Base-by-base conservation (phyloP, 2,329 filamentous ascomycete species). In the Aspergillus sp. region DNA sequence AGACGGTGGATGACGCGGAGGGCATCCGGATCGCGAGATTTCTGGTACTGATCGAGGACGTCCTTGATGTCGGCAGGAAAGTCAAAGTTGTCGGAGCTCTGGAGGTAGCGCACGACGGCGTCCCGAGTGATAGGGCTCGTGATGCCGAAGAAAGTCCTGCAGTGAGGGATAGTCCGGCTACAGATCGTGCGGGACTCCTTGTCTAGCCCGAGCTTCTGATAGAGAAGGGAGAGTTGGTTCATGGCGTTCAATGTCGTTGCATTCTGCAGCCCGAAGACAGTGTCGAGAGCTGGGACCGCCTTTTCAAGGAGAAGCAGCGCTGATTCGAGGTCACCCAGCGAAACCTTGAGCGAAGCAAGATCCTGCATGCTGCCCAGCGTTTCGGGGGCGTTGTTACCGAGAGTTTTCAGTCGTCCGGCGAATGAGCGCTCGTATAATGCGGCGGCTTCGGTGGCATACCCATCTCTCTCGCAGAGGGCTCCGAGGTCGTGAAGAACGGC, bases 301-400 rank as follows among this genome's bases (percentile, higher is more conserved):
- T 70, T 68, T 52, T 72, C 68, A 2, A 73, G 61, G 4, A 73
- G 59, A 6, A 71, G 57, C 3, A 71, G 63, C 0, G 70, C 70
- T 2, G 70, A 64, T 57, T 70, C 67, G 5, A 70, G 39, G 54
- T 73, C 70, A 9, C 70, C 70, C 1, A 73, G 52, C 7, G 57
- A 58, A 18, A 67, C 61, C 47, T 71, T 72, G 12, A 72, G 57
- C 42, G 64, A 65, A 16, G 70, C 70, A 49, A 73, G 64, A 32
- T 69, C 63, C 52, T 71, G 70, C 70, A 72, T 73, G 51, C 66
- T 71, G 45, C 56, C 66, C 24, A 73, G 58, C 1, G 70, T 73
- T n/a, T 73, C 70, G 6, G 70, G 70, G 3, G 67, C 67, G 55
- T 72, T 69, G 26, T 68, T 66, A 11, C 70, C 70, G 2, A 72